Base-by-base conservation (phyloP, 257 asterid genomes). In the Solanum pimpinellifolium region DNA sequence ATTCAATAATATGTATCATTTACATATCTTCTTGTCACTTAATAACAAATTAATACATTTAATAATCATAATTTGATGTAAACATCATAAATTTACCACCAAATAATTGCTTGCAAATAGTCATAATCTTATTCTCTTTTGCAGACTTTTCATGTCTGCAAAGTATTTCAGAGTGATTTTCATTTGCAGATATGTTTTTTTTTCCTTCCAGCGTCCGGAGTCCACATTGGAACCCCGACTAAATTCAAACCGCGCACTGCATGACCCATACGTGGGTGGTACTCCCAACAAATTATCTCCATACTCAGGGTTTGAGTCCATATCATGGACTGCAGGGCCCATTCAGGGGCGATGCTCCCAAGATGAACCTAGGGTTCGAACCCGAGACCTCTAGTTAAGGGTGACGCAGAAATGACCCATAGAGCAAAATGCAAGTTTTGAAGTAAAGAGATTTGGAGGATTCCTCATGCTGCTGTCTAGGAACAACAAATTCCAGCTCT, bases 241-340 rank as follows among this genome's bases (percentile, higher is more conserved):
- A 49, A 49, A 49, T 16, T 0, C 0, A 0, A 1, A 0, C 16
- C 0, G 3, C 60, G 3, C 60, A 15, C 3, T 37, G 39, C 60
- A 49, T 0, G 60, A 8, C 20, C 3, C 21, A 15, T 15, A 2
- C 9, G 9, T 21, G 60, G 60, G 23, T 49, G 60, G 3, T 16
- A 21, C 9, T 15, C 9, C 42, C 39, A 35, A 35, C 39, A 35
- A 35, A 35, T 35, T 35, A 1, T 2, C 60, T 49, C 60, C 23
- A 49, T 49, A 49, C 9, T 15, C 9, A 15, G 23, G 6, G 9
- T 1, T 49, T 0, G 23, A 2, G 11, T 42, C 12, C 46, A 11
- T 12, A 42, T 42, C 46, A 42, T 12, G 1, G 1, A 42, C 46
- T 42, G 46, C 46, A 42, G 12, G 4, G 0, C 12, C 44, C 46